Evolutionary conservation across 805 yeast genomes (phyloP).

Genomic region (Nakazawaea molendinolei): DNA sequence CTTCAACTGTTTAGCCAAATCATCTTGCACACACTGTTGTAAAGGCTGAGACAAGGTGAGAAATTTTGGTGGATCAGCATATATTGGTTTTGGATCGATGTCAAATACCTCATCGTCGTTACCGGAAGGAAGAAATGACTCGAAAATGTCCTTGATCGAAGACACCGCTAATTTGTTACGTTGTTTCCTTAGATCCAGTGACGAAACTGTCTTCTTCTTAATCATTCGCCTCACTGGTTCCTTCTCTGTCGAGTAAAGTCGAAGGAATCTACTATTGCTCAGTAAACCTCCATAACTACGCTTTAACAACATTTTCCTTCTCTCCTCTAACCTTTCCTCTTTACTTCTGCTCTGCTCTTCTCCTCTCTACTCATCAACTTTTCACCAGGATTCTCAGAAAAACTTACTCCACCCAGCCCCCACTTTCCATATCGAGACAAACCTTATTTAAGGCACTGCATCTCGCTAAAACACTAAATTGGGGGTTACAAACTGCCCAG

Average conservation of each 20-base stretch:
- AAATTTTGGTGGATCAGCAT: conserved; percentile 22
- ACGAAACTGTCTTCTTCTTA: conserved; percentile 18
- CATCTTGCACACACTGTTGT: conserved; percentile 46
- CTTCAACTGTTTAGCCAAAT: conserved; percentile 34
- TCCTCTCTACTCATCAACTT: too few species aligned
- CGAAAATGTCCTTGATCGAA: conserved; percentile 33
- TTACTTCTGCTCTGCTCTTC: too few species aligned
- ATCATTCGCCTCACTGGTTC: conserved; percentile 15
- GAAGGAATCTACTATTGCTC: too few species aligned
- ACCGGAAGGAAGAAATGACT: conserved; percentile 21
- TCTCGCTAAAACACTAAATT: too few species aligned
- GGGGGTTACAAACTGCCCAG: too few species aligned
- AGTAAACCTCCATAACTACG: too few species aligned
- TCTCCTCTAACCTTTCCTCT: too few species aligned
- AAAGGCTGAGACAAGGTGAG: conserved; percentile 44
- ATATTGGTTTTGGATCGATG: conserved; percentile 27
- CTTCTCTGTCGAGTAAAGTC: not conserved
- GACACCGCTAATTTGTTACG: conserved; percentile 30
- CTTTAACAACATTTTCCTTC: too few species aligned
- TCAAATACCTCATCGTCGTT: conserved; percentile 25
- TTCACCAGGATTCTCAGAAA: too few species aligned
- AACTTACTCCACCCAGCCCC: too few species aligned
- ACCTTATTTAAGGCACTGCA: too few species aligned
- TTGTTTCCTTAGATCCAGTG: conserved; percentile 22
- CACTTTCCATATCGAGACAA: too few species aligned